Evolutionary conservation across 2,329 filamentous ascomycete species (phyloP), one percentile per base, ranked within the genome.

Genomic region (Botrytis pseudocinerea): DNA sequence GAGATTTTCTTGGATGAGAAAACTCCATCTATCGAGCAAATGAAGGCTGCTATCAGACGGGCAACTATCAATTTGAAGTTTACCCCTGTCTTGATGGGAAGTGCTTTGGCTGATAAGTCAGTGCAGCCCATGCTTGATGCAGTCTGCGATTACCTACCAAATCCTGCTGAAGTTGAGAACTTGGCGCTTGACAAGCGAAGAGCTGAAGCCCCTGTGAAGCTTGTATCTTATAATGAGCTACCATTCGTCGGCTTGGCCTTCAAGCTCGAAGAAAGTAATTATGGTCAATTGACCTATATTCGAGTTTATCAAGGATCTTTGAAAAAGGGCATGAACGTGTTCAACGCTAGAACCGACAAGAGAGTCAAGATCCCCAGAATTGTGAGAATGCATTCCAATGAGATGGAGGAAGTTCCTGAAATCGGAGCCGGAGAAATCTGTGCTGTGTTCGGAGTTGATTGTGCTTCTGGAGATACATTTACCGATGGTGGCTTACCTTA

Each of bases 211-310:
- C 87, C 90, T 3, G 95, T 97, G 74, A 92, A 95, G 82, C 89
- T 99, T 72, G 90, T 98, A 28, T 94, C 95, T 1, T 98, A 98
- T 85, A 96, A 97, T 83, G 92, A 93, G 35, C 86, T 97, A 38
- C 96, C 96, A 0, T 98, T 98, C 80, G 94, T 98, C 72, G 96
- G 96, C 68, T 87, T 99, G 76, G 96, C 96, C 16, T 99, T 99
- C 87, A 99, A 99, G 87, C 90, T 99, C 35, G 96, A 99, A 87
- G 96, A 99, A 84, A 97, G 95, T 84, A 98, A 97, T 82, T 99
- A 97, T 80, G 96, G 96, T 61, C 96, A 99, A 83, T 89, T 99
- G 81, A 99, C 96, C 71, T 99, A 99, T 82, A 97, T 99, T 76
- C 94, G 96, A 78, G 96, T 99, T 73, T 99, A 99, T 85, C 96